Evolutionary conservation across 192 early-diverging fungal genomes (phyloP), one percentile per base, ranked within the genome.

Genomic region (Linnemannia exigua): DNA sequence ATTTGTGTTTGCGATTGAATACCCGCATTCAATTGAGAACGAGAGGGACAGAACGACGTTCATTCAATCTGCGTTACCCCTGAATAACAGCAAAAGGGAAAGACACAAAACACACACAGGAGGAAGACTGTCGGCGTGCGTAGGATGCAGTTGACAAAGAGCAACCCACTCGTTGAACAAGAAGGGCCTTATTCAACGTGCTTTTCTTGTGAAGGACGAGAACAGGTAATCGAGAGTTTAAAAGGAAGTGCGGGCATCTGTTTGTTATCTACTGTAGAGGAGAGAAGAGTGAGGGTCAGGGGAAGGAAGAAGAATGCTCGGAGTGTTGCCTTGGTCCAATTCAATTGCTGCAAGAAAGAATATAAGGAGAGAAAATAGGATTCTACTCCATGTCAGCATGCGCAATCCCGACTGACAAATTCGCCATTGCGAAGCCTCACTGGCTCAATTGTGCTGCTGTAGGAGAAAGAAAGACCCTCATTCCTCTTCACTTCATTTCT

Each of bases 331-430:
- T 8, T 33, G n/a, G n/a, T n/a, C n/a, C n/a, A n/a, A 41, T 2
- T 70, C 9, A 41, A 0, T 20, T 12, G 20, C 20, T 70, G 33
- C 17, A 41, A 25, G 37, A 22, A 70, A n/a, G 38, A 41, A 41
- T 70, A 70, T 8, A 25, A 7, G 33, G 37, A n/a, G 20, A 70
- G 16, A 41, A 46, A 67, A 31, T 3, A 28, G 20, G 6, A 41
- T 0, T 48, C 37, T 25, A 15, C 28, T 1, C 22, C 20, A 19
- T 33, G 6, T 7, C 5, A 66, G 31, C 44, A 79, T 72, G 77
- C 77, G 77, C 77, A 68, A 79, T 72, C 25, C 58, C 33, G 12
- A 47, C 52, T 72, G 52, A 70, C 77, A 71, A 79, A 79, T 71
- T 61, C 77, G 70, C 52, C 77, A 79, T 79, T 71, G 69, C 69